Evolutionary conservation across 2,329 filamentous ascomycete species (phyloP).

Genomic region (Coccinonectria pachysandricola): DNA sequence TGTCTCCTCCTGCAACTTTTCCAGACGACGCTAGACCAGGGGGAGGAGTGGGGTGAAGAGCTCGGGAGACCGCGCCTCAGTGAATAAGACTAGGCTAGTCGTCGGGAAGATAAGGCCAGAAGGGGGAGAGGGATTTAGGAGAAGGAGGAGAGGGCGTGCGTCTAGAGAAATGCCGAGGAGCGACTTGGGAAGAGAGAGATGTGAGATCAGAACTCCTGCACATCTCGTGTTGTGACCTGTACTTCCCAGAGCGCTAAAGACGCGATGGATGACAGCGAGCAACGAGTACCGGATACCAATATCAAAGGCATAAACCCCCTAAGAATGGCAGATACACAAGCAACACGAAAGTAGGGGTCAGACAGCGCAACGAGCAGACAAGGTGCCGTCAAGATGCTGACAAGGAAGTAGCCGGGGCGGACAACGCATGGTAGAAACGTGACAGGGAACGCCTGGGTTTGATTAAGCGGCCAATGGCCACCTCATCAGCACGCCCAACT

Average conservation of each 20-base stretch:
- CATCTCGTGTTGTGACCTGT: too few relatives aligned
- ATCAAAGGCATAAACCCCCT: too few relatives aligned
- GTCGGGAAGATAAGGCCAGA: conserved; percentile 1
- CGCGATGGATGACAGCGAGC: too few relatives aligned
- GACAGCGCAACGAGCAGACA: too few relatives aligned
- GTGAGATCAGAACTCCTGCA: too few relatives aligned
- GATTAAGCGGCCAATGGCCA: conserved; percentile 44
- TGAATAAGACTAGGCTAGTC: conserved; percentile 1
- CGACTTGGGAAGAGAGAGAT: conserved; percentile 1
- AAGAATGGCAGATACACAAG: conserved; percentile 2
- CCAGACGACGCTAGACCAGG: conserved; percentile 5
- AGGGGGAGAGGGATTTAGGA: conserved; percentile 4
- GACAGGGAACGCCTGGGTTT: conserved; percentile 37
- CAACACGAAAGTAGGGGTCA: conserved; percentile 2
- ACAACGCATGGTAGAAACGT: conserved; percentile 42
- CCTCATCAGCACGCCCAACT: conserved; percentile 26
- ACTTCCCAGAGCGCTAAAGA: too few relatives aligned
- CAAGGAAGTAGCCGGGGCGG: conserved; percentile 22
- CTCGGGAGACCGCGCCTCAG: conserved; percentile 7
- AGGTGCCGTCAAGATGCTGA: too few relatives aligned
- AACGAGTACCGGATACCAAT: too few relatives aligned
- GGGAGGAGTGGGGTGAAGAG: conserved; percentile 9
- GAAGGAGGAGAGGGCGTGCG: conserved; percentile 9
- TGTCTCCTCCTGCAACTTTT: conserved; percentile 8
- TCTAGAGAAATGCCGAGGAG: too few relatives aligned